phyloP scores from a whole-genome alignment of 768 basidiomycete species.

The Amanita pallidorosea region DNA sequence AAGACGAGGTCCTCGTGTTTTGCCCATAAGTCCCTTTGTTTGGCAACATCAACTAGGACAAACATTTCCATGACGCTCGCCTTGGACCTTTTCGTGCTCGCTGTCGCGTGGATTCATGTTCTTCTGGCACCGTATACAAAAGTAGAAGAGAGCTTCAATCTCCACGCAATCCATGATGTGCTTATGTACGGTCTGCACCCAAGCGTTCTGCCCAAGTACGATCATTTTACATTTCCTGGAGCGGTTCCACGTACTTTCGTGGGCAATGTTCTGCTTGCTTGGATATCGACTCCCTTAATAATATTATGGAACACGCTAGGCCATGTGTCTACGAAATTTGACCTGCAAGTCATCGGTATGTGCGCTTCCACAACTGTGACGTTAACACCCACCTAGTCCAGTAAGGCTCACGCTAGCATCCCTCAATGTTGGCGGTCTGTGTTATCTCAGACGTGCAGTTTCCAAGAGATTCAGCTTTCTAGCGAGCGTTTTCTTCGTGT shows the following conservation, averaged over 20 bases:
- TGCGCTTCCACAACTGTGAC: conserved; percentile 3
- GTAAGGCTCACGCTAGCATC: conserved; percentile 67
- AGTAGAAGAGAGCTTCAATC: conserved; percentile 95
- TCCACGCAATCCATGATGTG: conserved; percentile 86
- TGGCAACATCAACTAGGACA: neutral
- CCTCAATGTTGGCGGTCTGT: conserved; percentile 51
- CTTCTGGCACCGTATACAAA: conserved; percentile 82
- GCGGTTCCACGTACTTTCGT: conserved; percentile 84
- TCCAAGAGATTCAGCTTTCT: conserved; percentile 50
- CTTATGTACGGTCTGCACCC: conserved; percentile 56
- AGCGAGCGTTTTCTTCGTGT: conserved; percentile 45
- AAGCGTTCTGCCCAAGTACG: conserved; percentile 46
- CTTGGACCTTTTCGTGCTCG: conserved; percentile 41
- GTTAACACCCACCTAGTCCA: conserved; percentile 17
- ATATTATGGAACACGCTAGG: conserved; percentile 29
- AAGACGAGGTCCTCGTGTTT: too few species aligned
- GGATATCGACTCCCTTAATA: conserved; percentile 39
- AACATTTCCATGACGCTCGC: neutral
- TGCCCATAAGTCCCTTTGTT: neutral
- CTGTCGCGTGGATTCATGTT: conserved; percentile 54
- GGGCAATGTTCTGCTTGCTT: conserved; percentile 63
- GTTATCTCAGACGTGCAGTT: conserved; percentile 53
- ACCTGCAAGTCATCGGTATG: conserved; percentile 64
- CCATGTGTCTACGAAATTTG: conserved; percentile 42
- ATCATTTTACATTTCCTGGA: conserved; percentile 83